phyloP scores from a whole-genome alignment of 2,329 filamentous ascomycete genomes.

The Alternaria sp. region DNA sequence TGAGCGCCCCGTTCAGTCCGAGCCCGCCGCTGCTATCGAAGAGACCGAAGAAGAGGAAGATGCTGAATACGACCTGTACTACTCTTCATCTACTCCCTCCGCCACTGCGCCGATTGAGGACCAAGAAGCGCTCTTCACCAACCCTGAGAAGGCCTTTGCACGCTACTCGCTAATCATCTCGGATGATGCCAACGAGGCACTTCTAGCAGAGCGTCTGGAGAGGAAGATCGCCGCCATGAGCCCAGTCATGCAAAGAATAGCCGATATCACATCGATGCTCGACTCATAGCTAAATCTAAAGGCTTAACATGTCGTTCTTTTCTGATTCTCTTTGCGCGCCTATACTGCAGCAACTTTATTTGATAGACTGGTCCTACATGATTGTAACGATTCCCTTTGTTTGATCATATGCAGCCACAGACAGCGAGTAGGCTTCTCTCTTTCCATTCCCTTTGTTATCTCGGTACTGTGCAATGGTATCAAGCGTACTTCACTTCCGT shows the following conservation, averaged over 20 bases:
- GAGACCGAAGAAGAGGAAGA: slow-evolving; percentile 63
- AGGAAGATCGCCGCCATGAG: slow-evolving; percentile 48
- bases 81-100: slow-evolving; percentile 53
- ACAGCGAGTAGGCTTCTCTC: slow-evolving; percentile 6
- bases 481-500: slow-evolving; percentile 8
- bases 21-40: slow-evolving; percentile 30
- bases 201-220: slow-evolving; percentile 45
- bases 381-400: slow-evolving; percentile 46
- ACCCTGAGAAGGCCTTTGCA: slow-evolving; percentile 70
- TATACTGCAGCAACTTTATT: slow-evolving; percentile 15
- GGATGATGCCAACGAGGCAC: slow-evolving; percentile 55
- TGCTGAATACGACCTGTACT: slow-evolving; percentile 69
- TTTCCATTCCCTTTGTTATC: slow-evolving; percentile 13
- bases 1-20: slow-evolving; percentile 50
- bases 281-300: slow-evolving; percentile 34
- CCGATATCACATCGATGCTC: slow-evolving; percentile 47
- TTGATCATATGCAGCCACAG: slow-evolving; percentile 12
- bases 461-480: slow-evolving; percentile 3
- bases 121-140: slow-evolving; percentile 55
- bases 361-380: slow-evolving; percentile 38
- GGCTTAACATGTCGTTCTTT: slow-evolving; percentile 2
- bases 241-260: slow-evolving; percentile 44
- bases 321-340: slow-evolving; percentile 6
- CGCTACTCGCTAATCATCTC: slow-evolving; percentile 72
- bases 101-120: slow-evolving; percentile 49